Evolutionary conservation across 164 flowering plant species (phyloP).

Genomic region (Magnolia kwangsiensis): DNA sequence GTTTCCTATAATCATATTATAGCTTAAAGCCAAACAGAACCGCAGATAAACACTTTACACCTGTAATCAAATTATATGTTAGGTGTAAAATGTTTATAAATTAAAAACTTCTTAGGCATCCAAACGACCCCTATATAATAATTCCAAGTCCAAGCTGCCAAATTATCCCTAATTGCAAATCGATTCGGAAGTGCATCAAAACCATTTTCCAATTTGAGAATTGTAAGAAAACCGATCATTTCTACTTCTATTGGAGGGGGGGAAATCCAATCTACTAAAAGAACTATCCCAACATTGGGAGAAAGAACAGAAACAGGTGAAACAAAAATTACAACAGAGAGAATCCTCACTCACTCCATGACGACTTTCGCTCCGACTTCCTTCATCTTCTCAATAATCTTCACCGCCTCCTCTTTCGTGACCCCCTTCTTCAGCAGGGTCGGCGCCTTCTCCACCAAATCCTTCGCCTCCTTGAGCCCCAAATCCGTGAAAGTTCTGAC

Average conservation of each 20-base stretch:
- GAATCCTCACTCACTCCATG: slow-evolving; percentile 23
- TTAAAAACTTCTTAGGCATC: too few relatives aligned
- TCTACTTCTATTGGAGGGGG: neutral
- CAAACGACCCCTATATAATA: too few relatives aligned
- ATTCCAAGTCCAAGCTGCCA: too few relatives aligned
- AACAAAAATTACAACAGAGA: slow-evolving; percentile 1
- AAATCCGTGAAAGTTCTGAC: slow-evolving; percentile 72
- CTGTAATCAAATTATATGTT: too few relatives aligned
- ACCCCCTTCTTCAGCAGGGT: slow-evolving; percentile 33
- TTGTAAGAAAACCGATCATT: too few relatives aligned
- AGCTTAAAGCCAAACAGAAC: too few relatives aligned
- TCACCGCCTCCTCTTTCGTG: slow-evolving; percentile 29
- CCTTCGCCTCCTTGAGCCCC: slow-evolving; percentile 41
- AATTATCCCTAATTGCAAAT: too few relatives aligned
- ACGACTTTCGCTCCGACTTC: slow-evolving; percentile 30
- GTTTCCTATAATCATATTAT: too few relatives aligned
- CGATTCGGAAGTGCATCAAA: too few relatives aligned
- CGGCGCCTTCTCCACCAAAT: slow-evolving; percentile 38
- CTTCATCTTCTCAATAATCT: slow-evolving; percentile 37
- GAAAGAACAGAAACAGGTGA: neutral
- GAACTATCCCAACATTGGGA: neutral
- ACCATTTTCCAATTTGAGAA: too few relatives aligned
- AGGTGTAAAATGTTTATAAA: too few relatives aligned
- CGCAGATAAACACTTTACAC: too few relatives aligned
- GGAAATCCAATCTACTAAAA: neutral